phyloP scores from a whole-genome alignment of 2,329 filamentous ascomycete genomes.

The Penicillium nordicum region DNA sequence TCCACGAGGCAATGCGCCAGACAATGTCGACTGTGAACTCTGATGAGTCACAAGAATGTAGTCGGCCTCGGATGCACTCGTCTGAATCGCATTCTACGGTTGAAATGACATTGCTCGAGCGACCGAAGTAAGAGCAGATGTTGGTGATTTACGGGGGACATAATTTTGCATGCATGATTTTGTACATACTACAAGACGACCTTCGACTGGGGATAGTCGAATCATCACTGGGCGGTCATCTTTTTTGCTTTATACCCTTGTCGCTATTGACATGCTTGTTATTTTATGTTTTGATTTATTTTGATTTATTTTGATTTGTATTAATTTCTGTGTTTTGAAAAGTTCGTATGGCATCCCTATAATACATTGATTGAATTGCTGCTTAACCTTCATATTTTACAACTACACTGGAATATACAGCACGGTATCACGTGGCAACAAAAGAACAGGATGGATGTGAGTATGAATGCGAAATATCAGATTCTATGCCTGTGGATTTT shows the following conservation, averaged over 20 bases:
- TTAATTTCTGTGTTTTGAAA: not conserved
- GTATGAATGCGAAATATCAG: not conserved
- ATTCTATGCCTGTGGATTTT: not conserved
- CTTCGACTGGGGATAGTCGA: not conserved
- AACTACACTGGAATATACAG: not conserved
- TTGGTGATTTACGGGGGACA: not conserved
- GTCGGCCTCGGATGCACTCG: not conserved
- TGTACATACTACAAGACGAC: not conserved
- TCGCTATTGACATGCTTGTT: not conserved
- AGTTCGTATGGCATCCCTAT: not conserved
- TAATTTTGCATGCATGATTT: not conserved
- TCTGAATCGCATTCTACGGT: conserved; percentile 8
- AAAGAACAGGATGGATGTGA: not conserved
- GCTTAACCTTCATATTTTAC: not conserved
- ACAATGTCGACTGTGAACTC: conserved; percentile 10
- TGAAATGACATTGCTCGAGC: conserved; percentile 8
- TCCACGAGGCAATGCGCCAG: conserved; percentile 17
- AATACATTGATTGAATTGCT: not conserved
- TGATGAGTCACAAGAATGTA: not conserved
- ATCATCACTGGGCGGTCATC: conserved; percentile 1
- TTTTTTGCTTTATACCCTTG: conserved; percentile 5
- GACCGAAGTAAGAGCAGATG: not conserved
- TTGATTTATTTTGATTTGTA: not conserved
- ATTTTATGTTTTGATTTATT: not conserved
- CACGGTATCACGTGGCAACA: not conserved